Base-by-base conservation (phyloP, 164 flowering plant genomes). In the Nymphaea thermarum region DNA sequence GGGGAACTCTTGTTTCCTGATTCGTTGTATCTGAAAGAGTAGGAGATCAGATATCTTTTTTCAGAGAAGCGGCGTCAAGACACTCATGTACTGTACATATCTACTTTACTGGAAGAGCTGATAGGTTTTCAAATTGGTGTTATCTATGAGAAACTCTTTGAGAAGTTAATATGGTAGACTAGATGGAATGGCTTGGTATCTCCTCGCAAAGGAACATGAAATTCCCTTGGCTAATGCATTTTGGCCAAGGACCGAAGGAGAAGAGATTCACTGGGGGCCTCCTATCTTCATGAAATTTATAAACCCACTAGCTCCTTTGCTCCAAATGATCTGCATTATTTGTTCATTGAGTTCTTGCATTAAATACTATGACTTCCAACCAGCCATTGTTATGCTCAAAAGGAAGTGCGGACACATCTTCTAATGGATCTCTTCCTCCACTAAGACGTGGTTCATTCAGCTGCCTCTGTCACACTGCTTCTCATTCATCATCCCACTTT, bases 361-460 rank as follows among this genome's bases (percentile, higher is more conserved):
- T 12, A 62, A 17, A 62, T 17, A 62, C 77, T 81, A 84, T 86
- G 96, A 81, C 78, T 79, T 79, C 83, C 42, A 83, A 73, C 61
- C 80, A 71, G 71, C 86, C 86, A 3, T 79, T 83, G 75, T 76
- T 87, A 68, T 44, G 72, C 16, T 72, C 83, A 4, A 8, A 45
- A 66, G 53, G 65, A 57, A 66, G 78, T 6, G 79, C 71, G 62
- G 66, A 57, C 66, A 65, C 77, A 11, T 59, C 80, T 64, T 71
- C 53, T 64, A 71, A 67, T 64, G 72, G 43, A 25, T 25, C 36
- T 5, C 63, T 63, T 55, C 74, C 66, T 10, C 72, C 67, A 44
- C 60, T 65, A 51, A 75, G 62, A 36, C 36, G 70, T 55, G 72
- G 77, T 64, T 75, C 81, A 68, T 68, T 74, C 62, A 71, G 79